Evolutionary conservation across 169 alveolate species (phyloP), one percentile per base, ranked within the genome.

Genomic region (Cryptosporidium ubiquitum): DNA sequence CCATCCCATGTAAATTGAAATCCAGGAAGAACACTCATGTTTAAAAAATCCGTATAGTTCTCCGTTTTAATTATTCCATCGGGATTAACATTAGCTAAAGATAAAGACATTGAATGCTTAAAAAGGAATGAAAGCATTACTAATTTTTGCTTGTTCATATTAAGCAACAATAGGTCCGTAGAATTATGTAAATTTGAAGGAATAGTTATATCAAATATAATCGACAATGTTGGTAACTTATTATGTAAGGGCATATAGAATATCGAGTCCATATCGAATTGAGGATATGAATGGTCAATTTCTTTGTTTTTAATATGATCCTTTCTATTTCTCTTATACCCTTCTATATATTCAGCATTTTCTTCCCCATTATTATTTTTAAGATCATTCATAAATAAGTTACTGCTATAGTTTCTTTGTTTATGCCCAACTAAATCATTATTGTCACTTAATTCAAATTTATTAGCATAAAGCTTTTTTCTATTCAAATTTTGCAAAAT

Each of bases 241-340:
- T 73, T 73, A 10, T 55, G 39, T 29, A 73, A 23, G 1, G 85
- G 85, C 85, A 73, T 73, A 14, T 73, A 73, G 68, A 73, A 73
- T n/a, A 55, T n/a, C 0, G 85, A 52, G 12, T 73, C 70, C 39
- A 58, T 26, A 4, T 35, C 71, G 9, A 16, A 73, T 29, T 70
- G 68, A 23, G 35, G 66, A 26, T 55, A 55, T 5, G 10, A n/a
- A 23, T 35, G 3, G 6, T 20, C 12, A 55, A 55, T 55, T 9
- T 26, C 14, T 55, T 26, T 2, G 12, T 2, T 20, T 2, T 16
- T 10, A 18, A n/a, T 35, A 55, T 23, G n/a, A 1, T 55, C 66
- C 37, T n/a, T 2, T 7, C 5, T 18, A 5, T 3, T 14, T 9
- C 39, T 55, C 37, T 26, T 20, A 5, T 23, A 9, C 20, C 20